Percentiles rank a stretch among this genome's conserved stretches.
These are phyloP conservation scores for Raphanus raphanistrum DNA, from an alignment of 345 rosid species.

Conservation along the genomic window DNA sequence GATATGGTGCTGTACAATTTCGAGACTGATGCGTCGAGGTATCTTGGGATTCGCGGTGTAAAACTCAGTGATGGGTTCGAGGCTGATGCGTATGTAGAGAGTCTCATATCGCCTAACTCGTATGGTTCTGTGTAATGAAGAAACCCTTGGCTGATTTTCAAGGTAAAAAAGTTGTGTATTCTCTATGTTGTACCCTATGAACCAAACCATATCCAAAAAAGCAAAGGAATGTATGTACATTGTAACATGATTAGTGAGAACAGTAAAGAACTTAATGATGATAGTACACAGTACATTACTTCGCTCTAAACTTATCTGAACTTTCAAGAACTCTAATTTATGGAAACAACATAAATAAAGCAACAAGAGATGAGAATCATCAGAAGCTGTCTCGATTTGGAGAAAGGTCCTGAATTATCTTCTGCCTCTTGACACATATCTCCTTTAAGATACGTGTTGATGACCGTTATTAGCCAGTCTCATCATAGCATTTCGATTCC, in stretches of 20 bases:
- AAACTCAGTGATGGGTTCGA: conserved; percentile 42
- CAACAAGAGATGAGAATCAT: not conserved
- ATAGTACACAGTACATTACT: too few relatives aligned
- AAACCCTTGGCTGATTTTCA: not conserved
- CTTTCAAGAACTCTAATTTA: not conserved
- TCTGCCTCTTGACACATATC: too few relatives aligned
- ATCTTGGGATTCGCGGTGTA: conserved; percentile 37
- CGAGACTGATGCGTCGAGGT: conserved; percentile 20
- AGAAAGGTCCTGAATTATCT: too few relatives aligned
- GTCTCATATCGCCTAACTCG: conserved; percentile 45
- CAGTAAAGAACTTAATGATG: not conserved
- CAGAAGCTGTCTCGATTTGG: too few relatives aligned
- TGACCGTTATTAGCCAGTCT: too few relatives aligned
- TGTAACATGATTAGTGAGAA: not conserved
- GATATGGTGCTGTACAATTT: conserved; percentile 46
- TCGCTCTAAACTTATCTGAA: too few relatives aligned
- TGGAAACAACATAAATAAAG: not conserved
- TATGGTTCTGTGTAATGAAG: conserved; percentile 16
- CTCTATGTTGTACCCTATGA: not conserved
- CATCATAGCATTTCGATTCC: too few relatives aligned
- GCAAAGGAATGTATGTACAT: not conserved
- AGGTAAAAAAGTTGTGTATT: not conserved
- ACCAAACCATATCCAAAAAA: not conserved
- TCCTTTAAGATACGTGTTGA: too few relatives aligned
- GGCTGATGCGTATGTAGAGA: conserved; percentile 48